phyloP scores from a whole-genome alignment of 169 alveolate species.

The Plasmodium malariae region DNA sequence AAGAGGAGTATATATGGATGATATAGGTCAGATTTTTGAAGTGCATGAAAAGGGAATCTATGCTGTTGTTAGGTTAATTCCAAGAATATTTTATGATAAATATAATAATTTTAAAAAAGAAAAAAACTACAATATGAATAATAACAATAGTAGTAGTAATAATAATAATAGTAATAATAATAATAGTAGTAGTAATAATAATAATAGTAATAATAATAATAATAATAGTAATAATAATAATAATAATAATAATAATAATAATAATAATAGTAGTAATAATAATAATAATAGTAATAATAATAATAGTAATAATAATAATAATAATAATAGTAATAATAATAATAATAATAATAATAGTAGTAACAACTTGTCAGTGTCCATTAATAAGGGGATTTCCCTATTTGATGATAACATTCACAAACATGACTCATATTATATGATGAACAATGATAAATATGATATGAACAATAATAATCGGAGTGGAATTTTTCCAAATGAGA shows the following conservation, averaged over 20 bases:
- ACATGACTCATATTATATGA: constrained; percentile 3
- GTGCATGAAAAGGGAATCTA: constrained; percentile 86
- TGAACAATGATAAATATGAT: constrained; percentile 20
- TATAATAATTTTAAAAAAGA: constrained; percentile 21
- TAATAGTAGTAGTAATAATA: too few relatives aligned
- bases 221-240: too few relatives aligned
- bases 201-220: too few relatives aligned
- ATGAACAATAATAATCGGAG: background rate
- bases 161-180: background rate
- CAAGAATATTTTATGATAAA: constrained; percentile 81
- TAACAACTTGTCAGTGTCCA: background rate
- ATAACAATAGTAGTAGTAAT: background rate
- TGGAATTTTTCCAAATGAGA: background rate
- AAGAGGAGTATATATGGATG: constrained; percentile 88
- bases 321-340: too few relatives aligned
- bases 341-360: too few relatives aligned
- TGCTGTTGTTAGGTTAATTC: constrained; percentile 87
- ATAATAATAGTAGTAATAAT: too few relatives aligned
- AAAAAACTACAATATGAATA: background rate
- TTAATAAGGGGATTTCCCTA: constrained; percentile 3
- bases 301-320: too few relatives aligned
- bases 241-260: too few relatives aligned
- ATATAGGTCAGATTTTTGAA: constrained; percentile 89
- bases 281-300: too few relatives aligned
- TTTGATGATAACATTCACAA: constrained; percentile 16